Percentiles rank a stretch among this genome's conserved stretches.
Evolutionary conservation across 164 flowering plant species (phyloP).

Genomic region (Nelumbo lutea): DNA sequence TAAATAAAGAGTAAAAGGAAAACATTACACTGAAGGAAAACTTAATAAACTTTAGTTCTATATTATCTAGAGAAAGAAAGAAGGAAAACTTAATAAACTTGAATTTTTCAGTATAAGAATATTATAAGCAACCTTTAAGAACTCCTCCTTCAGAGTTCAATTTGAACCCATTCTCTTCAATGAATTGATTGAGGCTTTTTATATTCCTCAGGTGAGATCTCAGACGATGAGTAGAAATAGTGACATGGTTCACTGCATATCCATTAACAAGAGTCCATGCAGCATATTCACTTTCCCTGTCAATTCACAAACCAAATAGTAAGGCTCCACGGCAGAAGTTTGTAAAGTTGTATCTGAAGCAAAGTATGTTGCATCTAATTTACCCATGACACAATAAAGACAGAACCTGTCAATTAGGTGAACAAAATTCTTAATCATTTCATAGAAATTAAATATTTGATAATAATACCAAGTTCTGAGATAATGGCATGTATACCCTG

Average conservation of each 20-base stretch:
- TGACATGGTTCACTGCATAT: conserved; percentile 85
- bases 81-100: not conserved
- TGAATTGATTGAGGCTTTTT: conserved; percentile 59
- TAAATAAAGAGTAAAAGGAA: too few species aligned
- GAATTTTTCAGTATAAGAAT: not conserved
- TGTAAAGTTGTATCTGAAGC: not conserved
- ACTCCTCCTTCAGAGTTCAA: conserved; percentile 93
- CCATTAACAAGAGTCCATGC: conserved; percentile 99
- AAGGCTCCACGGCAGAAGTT: conserved; percentile 1
- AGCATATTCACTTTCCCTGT: conserved; percentile 97
- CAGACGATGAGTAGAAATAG: conserved; percentile 79
- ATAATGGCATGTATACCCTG: not conserved
- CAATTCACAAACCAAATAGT: conserved; percentile 18
- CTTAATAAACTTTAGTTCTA: too few species aligned
- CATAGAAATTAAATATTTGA: not conserved
- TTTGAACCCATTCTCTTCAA: conserved; percentile 74
- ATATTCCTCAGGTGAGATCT: conserved; percentile 58
- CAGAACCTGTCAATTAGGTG: too few species aligned
- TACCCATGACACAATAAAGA: not conserved
- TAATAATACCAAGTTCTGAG: not conserved
- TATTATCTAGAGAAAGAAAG: too few species aligned
- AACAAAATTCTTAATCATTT: not conserved
- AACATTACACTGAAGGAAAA: too few species aligned
- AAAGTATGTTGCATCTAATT: not conserved
- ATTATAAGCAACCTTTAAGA: conserved; percentile 63